Evolutionary conservation across 1,284 basidiomycete genomes (phyloP).

Genomic region (Malassezia sympodialis): DNA sequence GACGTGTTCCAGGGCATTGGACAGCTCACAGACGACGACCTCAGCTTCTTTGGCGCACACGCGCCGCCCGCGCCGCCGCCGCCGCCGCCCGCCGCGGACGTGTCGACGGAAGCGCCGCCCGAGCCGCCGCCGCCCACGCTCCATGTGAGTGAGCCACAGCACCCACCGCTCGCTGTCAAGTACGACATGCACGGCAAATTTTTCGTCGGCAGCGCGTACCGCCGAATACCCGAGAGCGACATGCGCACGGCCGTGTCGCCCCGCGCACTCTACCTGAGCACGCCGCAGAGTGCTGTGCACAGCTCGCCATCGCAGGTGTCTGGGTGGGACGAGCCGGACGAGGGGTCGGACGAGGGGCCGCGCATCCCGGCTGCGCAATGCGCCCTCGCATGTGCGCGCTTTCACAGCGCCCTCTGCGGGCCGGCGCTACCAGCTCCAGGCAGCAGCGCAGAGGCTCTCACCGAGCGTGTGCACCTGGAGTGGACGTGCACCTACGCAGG

Average conservation of each 20-base stretch:
- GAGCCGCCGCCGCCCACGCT: background rate
- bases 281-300: background rate
- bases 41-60: slow-evolving; percentile 9
- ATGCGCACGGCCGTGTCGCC: slow-evolving; percentile 1
- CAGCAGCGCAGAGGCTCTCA: background rate
- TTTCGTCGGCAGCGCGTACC: background rate
- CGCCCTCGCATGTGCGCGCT: background rate
- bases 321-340: slow-evolving; percentile 2
- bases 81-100: background rate
- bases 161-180: slow-evolving; percentile 1
- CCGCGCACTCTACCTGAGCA: background rate
- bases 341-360: background rate
- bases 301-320: background rate
- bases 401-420: background rate
- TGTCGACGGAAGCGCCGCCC: background rate
- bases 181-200: slow-evolving; percentile 19
- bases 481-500: slow-evolving; percentile 1
- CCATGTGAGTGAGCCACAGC: background rate
- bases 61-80: background rate
- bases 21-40: slow-evolving; percentile 17
- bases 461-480: slow-evolving; percentile 3
- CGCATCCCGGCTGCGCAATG: background rate
- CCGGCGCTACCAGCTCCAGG: background rate
- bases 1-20: slow-evolving; percentile 13
- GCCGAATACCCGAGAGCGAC: background rate